Percentiles rank a stretch among this genome's conserved stretches.
These are phyloP conservation scores for Flaveria ramosissima DNA, from an alignment of 129 eudicot species.

Conservation along the genomic window DNA sequence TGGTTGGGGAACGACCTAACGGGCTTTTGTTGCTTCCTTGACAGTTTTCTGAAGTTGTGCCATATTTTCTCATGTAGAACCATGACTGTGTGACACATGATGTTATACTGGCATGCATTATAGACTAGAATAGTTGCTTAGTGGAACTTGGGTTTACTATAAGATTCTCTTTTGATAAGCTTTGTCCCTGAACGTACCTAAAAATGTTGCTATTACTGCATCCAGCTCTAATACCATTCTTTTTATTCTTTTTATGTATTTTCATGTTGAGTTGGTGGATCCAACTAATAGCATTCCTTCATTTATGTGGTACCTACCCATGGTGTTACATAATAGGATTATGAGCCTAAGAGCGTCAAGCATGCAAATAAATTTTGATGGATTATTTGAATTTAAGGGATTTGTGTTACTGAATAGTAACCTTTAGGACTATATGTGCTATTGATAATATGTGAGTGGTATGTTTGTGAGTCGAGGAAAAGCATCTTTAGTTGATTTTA, in stretches of 20 bases:
- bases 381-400: neutral
- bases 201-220: neutral
- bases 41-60: constrained; percentile 30
- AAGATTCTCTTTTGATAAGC: constrained; percentile 15
- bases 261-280: neutral
- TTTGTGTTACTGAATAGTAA: constrained; percentile 10
- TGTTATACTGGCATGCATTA: constrained; percentile 11
- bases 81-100: constrained; percentile 10
- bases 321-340: neutral
- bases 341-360: neutral
- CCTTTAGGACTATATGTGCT: constrained; percentile 19
- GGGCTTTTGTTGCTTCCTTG: constrained; percentile 37
- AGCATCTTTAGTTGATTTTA: neutral
- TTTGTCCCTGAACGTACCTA: constrained; percentile 19
- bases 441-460: neutral
- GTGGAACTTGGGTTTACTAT: constrained; percentile 9
- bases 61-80: constrained; percentile 29
- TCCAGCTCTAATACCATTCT: neutral
- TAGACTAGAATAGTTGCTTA: constrained; percentile 30
- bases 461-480: neutral
- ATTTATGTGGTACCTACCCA: neutral
- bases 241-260: neutral
- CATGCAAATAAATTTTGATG: neutral
- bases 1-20: constrained; percentile 36
- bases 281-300: neutral